Evolutionary conservation across 208 protist genomes (phyloP).

Genomic region (Acanthamoeba triangularis): DNA sequence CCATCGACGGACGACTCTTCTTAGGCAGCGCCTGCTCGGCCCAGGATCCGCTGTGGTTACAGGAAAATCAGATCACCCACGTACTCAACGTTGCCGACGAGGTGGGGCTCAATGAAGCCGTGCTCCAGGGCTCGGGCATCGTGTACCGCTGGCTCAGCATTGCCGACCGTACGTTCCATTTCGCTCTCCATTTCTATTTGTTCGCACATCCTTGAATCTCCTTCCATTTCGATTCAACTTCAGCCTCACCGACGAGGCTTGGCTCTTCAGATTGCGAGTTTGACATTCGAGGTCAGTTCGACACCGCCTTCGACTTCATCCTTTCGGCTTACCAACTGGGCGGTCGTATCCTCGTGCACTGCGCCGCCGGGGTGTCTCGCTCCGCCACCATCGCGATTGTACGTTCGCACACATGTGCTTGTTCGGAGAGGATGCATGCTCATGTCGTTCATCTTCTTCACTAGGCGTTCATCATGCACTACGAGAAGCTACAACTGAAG

Average conservation of each 20-base stretch:
- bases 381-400: slow-evolving; percentile 1
- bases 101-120: not conserved
- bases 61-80: not conserved
- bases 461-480: not conserved
- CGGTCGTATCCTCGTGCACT: slow-evolving; percentile 5
- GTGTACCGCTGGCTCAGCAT: not conserved
- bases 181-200: not conserved
- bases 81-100: not conserved
- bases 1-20: not conserved
- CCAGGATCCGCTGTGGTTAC: not conserved
- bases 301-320: not conserved
- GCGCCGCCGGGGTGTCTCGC: not conserved
- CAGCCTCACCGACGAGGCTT: too few species aligned
- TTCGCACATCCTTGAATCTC: not conserved
- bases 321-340: not conserved
- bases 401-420: not conserved
- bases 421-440: not conserved
- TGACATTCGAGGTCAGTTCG: not conserved
- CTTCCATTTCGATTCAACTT: too few species aligned
- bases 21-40: not conserved
- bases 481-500: not conserved
- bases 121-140: not conserved
- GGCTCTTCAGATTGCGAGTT: not conserved
- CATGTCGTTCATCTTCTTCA: not conserved
- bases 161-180: slow-evolving; percentile 5